A percentile compares a stretch with the other conserved stretches of the same genome.
phyloP scores from a whole-genome alignment of 208 protist species.

The Balamuthia mandrillaris region DNA sequence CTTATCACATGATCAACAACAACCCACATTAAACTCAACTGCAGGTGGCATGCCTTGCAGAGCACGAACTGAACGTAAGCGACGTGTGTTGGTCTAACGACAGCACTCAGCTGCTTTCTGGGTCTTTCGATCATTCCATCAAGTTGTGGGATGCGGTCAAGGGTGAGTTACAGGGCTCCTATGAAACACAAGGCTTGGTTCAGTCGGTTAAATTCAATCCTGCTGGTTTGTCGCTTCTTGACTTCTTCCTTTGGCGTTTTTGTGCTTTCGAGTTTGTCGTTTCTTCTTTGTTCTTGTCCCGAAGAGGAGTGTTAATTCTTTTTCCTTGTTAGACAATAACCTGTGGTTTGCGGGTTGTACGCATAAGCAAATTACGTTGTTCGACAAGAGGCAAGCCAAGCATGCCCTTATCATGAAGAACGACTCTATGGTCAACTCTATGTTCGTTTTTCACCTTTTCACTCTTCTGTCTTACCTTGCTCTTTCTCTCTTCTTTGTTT shows the following conservation, averaged over 20 bases:
- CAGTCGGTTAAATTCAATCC: background rate
- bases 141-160: slow-evolving; percentile 54
- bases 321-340: slow-evolving; percentile 44
- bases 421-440: slow-evolving; percentile 52
- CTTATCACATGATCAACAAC: background rate
- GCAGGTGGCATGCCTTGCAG: slow-evolving; percentile 35
- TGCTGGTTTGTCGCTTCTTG: too few species aligned
- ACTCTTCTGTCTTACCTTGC: background rate
- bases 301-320: too few species aligned
- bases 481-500: background rate
- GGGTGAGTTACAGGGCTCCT: background rate
- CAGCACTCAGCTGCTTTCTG: slow-evolving; percentile 46
- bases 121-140: slow-evolving; percentile 40
- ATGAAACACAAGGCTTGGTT: background rate
- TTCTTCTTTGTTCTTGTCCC: too few species aligned
- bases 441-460: slow-evolving; percentile 13
- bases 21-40: too few species aligned
- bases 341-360: slow-evolving; percentile 53
- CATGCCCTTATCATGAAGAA: slow-evolving; percentile 46
- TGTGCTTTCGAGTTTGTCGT: too few species aligned
- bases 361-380: slow-evolving; percentile 46
- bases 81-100: slow-evolving; percentile 53
- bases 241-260: too few species aligned
- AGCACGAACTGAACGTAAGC: slow-evolving; percentile 51
- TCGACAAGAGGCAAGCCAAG: slow-evolving; percentile 44